phyloP scores from a whole-genome alignment of 805 yeast genomes.

The Yarrowia sp. region DNA sequence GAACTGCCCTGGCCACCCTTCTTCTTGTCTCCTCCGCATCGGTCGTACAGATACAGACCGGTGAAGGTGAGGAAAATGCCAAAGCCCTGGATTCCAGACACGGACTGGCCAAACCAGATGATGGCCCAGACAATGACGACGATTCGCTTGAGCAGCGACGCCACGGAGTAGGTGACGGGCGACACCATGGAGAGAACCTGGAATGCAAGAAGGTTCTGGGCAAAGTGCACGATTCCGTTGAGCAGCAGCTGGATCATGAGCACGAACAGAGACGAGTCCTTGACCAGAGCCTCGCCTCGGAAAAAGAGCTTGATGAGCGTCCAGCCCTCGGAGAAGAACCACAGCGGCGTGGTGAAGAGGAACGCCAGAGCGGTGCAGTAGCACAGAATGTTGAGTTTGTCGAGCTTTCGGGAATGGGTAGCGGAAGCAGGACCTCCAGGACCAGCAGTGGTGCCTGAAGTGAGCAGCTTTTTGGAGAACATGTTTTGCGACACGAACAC shows the following conservation, averaged over 20 bases:
- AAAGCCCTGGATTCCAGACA: slow-evolving; percentile 51
- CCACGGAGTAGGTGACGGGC: slow-evolving; percentile 85
- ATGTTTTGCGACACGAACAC: slow-evolving; percentile 87
- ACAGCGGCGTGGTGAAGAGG: slow-evolving; percentile 73
- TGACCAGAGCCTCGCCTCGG: slow-evolving; percentile 15
- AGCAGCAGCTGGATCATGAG: slow-evolving; percentile 55
- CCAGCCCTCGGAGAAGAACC: slow-evolving; percentile 65
- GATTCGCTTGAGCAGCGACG: slow-evolving; percentile 87
- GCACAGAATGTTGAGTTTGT: slow-evolving; percentile 78
- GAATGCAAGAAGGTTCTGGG: slow-evolving; percentile 81
- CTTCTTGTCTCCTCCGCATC: slow-evolving; percentile 51
- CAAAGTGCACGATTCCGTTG: slow-evolving; percentile 78
- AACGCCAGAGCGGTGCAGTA: slow-evolving; percentile 81
- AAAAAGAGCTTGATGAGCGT: slow-evolving; percentile 41
- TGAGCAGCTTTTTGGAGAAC: slow-evolving; percentile 82
- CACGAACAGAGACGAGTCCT: slow-evolving; percentile 31
- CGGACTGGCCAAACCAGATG: slow-evolving; percentile 60
- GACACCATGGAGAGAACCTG: slow-evolving; percentile 81
- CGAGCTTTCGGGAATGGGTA: slow-evolving; percentile 58
- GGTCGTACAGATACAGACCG: slow-evolving; percentile 54
- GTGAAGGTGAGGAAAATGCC: slow-evolving; percentile 53
- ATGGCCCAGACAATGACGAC: slow-evolving; percentile 82
- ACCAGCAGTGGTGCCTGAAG: slow-evolving; percentile 47
- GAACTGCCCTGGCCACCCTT: slow-evolving; percentile 39
- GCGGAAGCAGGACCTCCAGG: slow-evolving; percentile 34